Evolutionary conservation across 2,329 filamentous ascomycete species (phyloP), one percentile per base, ranked within the genome.

Genomic region (Trichoderma sp.): DNA sequence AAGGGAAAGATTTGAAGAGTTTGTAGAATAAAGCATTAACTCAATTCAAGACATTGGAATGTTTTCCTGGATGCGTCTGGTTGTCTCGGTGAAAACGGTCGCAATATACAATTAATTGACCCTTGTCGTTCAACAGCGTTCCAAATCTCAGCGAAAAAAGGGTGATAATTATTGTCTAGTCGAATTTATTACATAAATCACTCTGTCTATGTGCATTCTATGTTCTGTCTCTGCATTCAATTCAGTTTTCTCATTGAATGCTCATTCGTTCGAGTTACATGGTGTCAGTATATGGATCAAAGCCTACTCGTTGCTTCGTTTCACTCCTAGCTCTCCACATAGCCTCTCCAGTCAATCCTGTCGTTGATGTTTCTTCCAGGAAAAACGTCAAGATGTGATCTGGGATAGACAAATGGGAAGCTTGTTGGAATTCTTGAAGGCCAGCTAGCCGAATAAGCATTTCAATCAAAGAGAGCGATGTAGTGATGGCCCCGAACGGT

Each of bases 351-450:
- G 79, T 78, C 24, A 87, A 74, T 0, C 87, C 85, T 5, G 86
- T 87, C 3, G 85, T 86, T 7, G 87, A 88, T 2, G 85, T 85
- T 71, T 89, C 86, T 73, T 89, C 87, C 18, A 98, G 85, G 82
- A 97, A 98, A 83, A 97, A 97, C 67, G 92, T 94, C 53, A 97
- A 85, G 2, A 97, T 89, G 76, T 97, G 93, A 79, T 98, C 95
- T 1, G 93, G 93, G 73, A 97, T 96, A 7, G 93, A 89, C n/a
- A 97, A 87, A 77, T 97, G 94, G 0, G 93, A 94, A 53, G 90
- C 88, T 84, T 98, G 95, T 79, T 97, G 93, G 80, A 96, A 97
- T 83, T 97, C 94, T 79, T 97, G 95, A 15, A 97, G 88, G 26
- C 94, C 93, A 5, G 92, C 91, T 61, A 98, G 87, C 56, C 95